Evolutionary conservation across 108 stramenopile genomes (phyloP), one percentile per base, ranked within the genome.

Genomic region (Nitzschia putrida): DNA sequence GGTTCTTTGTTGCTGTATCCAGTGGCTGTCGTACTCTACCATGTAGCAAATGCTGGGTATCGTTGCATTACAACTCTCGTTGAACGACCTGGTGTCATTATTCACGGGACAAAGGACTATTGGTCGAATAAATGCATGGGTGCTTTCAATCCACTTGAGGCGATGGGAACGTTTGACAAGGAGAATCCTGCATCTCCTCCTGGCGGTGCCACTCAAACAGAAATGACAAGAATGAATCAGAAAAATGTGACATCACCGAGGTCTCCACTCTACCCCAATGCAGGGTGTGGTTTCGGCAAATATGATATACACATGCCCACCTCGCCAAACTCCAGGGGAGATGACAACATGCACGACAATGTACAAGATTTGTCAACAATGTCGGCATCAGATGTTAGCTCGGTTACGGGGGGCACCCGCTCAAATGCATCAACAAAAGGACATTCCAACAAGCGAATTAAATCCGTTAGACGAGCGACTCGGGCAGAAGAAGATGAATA

Each of bases 1-100:
- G 76, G 74, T 13, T n/a, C 57, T 2, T 29, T 69, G 0, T 18
- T 84, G 29, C 25, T 84, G 24, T 73, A 69, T 61, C 83, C 83
- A 3, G 14, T 41, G 2, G 75, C 79, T 20, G 16, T 66, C 9
- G 56, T 75, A 4, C 44, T 75, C 37, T 66, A 79, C 29, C 40
- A 63, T 57, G 7, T 45, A 8, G 39, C 54, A 21, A 53, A 24
- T 0, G 52, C 29, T 20, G 16, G 26, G 0, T 66, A 66, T 39
- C 64, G 69, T 47, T 61, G 55, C 26, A 57, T 52, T 2, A 0
- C 26, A 4, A 58, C 59, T 5, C 26, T 70, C 18, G 37, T 63
- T 8, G 57, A 70, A 51, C 76, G 76, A 5, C 68, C 60, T n/a
- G 76, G 76, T 24, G 47, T 57, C 21, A 77, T 77, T 26, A 57